phyloP scores from a whole-genome alignment of 2,329 filamentous ascomycete species.

The Nothomitra cinnamomea region DNA sequence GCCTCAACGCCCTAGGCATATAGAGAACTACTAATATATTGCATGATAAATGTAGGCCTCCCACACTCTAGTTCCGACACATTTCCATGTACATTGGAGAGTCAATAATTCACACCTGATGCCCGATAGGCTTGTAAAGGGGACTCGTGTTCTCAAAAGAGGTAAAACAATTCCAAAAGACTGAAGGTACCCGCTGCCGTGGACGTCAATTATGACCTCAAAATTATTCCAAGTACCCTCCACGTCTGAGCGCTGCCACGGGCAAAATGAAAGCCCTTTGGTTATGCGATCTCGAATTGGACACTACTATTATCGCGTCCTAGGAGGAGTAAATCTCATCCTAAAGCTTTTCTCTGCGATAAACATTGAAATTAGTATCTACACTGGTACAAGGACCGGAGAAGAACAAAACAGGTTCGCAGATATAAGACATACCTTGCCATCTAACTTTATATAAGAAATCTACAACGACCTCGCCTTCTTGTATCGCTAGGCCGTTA shows the following conservation, averaged over 20 bases:
- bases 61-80: too few relatives aligned
- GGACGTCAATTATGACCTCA: too few relatives aligned
- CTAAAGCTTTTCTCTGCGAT: constrained; percentile 22
- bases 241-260: too few relatives aligned
- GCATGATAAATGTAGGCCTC: too few relatives aligned
- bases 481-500: constrained; percentile 60
- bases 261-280: constrained; percentile 14
- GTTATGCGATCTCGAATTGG: neutral
- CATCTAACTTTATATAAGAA: constrained; percentile 55
- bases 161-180: too few relatives aligned
- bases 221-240: too few relatives aligned
- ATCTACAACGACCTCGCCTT: constrained; percentile 70
- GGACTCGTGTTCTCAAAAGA: too few relatives aligned
- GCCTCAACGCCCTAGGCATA: too few relatives aligned
- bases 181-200: too few relatives aligned
- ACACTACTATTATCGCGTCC: neutral
- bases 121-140: neutral
- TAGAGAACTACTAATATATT: neutral
- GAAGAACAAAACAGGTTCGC: neutral
- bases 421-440: constrained; percentile 28
- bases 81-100: too few relatives aligned
- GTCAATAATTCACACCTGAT: too few relatives aligned
- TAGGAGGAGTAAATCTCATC: constrained; percentile 21
- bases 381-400: constrained; percentile 2
- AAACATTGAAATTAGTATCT: neutral